Conservation (phyloP, 495 filamentous ascomycete species). For the Pseudoneurospora amorphoporcata region DNA sequence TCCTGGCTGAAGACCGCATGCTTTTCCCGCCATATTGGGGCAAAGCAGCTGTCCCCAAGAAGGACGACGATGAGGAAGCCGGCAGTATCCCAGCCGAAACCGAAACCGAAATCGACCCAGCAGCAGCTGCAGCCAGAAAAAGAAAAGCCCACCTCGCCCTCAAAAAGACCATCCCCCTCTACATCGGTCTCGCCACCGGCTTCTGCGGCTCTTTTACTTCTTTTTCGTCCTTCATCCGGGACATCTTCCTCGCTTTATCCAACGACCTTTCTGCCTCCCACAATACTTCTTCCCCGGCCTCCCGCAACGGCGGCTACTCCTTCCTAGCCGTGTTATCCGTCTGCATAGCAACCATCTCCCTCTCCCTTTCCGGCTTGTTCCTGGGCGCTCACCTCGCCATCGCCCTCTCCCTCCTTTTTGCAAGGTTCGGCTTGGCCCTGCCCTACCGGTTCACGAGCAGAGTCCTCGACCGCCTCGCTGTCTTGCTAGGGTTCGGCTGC, state of each 20-base stretch:
- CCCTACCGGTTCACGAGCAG: conserved; percentile 45
- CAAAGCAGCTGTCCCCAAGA: conserved; percentile 20
- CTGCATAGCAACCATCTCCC: conserved; percentile 52
- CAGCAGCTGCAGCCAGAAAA: conserved; percentile 33
- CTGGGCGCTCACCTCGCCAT: conserved; percentile 72
- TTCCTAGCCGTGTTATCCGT: conserved; percentile 71
- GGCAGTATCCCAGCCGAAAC: conserved; percentile 3
- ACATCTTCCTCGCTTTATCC: conserved; percentile 71
- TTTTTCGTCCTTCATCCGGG: conserved; percentile 84
- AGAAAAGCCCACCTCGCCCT: conserved; percentile 43
- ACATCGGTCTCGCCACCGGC: conserved; percentile 84
- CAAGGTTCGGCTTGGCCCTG: conserved; percentile 41
- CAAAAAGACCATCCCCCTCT: conserved; percentile 82
- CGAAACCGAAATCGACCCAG: conserved; percentile 15
- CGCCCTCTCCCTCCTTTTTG: conserved; percentile 31
- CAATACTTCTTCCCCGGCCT: conserved; percentile 13
- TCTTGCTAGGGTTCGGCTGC: conserved; percentile 54
- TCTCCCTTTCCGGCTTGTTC: conserved; percentile 59
- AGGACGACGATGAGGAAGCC: conserved; percentile 21
- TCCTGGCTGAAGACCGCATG: conserved; percentile 63
- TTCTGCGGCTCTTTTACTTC: conserved; percentile 92
- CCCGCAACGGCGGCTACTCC: conserved; percentile 68
- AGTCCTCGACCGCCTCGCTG: conserved; percentile 51
- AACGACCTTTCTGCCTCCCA: conserved; percentile 46
- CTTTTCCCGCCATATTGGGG: conserved; percentile 65